Conservation (phyloP, 129 eudicot species). For the Helichrysum umbraculigerum region DNA sequence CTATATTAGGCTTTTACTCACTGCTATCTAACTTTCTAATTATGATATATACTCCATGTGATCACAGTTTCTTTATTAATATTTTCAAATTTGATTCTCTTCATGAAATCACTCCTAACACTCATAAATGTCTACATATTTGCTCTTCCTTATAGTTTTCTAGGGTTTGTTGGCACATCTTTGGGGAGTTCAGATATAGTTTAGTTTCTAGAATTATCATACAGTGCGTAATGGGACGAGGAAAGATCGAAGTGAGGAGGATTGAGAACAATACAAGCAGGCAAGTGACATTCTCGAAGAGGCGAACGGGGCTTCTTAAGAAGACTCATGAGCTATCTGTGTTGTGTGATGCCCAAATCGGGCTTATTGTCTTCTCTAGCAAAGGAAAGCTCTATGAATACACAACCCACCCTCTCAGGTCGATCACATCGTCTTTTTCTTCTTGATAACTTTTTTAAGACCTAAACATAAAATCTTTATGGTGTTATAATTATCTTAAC, state of each 20-base stretch:
- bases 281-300: conserved; percentile 54
- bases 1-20: conserved; percentile 23
- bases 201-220: not conserved
- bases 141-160: conserved; percentile 10
- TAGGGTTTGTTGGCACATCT: conserved; percentile 22
- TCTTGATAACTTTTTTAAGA: conserved; percentile 13
- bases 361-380: conserved; percentile 49
- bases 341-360: conserved; percentile 51
- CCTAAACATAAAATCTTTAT: conserved; percentile 1
- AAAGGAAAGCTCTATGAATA: conserved; percentile 50
- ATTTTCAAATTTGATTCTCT: conserved; percentile 18
- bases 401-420: conserved; percentile 45
- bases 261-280: conserved; percentile 59
- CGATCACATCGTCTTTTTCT: not conserved
- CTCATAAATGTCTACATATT: not conserved
- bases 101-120: conserved; percentile 11
- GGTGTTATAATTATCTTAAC: not conserved
- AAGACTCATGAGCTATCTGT: conserved; percentile 47
- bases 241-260: conserved; percentile 55
- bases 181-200: not conserved
- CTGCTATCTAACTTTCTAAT: conserved; percentile 27
- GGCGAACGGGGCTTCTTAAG: conserved; percentile 43
- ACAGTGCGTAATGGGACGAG: conserved; percentile 43
- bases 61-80: conserved; percentile 8
- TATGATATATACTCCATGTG: conserved; percentile 21